Evolutionary conservation across 1,284 basidiomycete species (phyloP), one percentile per base, ranked within the genome.

Genomic region (Ceratobasidium papillatum): DNA sequence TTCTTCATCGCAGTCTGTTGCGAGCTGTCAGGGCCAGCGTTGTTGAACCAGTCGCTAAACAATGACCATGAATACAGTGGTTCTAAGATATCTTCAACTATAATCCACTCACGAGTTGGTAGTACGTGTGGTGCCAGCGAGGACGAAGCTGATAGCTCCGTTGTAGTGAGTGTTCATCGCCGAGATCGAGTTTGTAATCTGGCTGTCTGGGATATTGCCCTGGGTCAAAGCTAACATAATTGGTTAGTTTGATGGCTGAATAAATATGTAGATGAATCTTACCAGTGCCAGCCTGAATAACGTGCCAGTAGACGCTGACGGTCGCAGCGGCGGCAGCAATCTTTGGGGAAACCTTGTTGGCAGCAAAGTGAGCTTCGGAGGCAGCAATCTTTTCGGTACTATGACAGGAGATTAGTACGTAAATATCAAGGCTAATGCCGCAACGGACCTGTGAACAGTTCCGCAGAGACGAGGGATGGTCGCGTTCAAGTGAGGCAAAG

Each of bases 1-100:
- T 30, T 75, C 82, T 89, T 88, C 87, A 89, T 89, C 8, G 82
- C 78, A 4, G 82, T 85, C 79, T 89, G 86, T 34, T 81, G 77
- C 25, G 80, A 79, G 47, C 77, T 80, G 66, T 79, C 80, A 5
- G 85, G 85, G 3, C 82, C 84, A 73, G 81, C 69, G 25, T 34
- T 34, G n/a, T 61, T 62, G 58, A 72, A 72, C 69, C 69, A 72
- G 27, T 72, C 49, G 0, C 56, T 75, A 11, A 58, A 51, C 12
- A 64, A n/a, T 25, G 47, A 5, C 41, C 49, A 30, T n/a, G 25
- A 5, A 56, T n/a, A n/a, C 17, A 8, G 14, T 38, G 2, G 7
- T 17, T 2, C 30, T 1, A 11, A 7, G 38, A 47, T n/a, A n/a
- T n/a, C 8, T 30, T 25, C 12, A 45, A n/a, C n/a, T n/a, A 36